Percentiles rank a stretch among this genome's conserved stretches.
These are phyloP conservation scores for Acarospora socialis DNA, from an alignment of 2,329 filamentous ascomycete species.

Conservation along the genomic window DNA sequence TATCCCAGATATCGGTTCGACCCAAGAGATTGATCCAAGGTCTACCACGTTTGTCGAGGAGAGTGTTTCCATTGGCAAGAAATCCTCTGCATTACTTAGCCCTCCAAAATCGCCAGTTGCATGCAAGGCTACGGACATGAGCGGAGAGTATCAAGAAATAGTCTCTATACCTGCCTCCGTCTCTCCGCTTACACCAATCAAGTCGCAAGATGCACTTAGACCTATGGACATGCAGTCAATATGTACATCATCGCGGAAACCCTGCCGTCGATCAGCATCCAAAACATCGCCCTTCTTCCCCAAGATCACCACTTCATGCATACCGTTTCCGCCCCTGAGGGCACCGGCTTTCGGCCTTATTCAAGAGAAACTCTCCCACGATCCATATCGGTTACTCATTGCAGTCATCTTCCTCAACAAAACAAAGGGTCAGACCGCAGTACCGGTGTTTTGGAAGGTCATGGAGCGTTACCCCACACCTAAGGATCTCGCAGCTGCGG, in stretches of 20 bases:
- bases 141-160: too few species aligned
- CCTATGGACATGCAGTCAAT: conserved; percentile 6
- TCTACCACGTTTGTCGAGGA: too few species aligned
- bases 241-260: conserved; percentile 6
- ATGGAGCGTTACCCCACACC: conserved; percentile 56
- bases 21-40: too few species aligned
- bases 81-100: conserved; percentile 23
- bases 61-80: too few species aligned
- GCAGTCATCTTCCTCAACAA: conserved; percentile 76
- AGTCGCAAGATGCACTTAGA: conserved; percentile 5
- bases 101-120: not conserved
- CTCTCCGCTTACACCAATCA: conserved; percentile 1
- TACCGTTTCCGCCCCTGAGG: conserved; percentile 52
- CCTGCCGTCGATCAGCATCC: conserved; percentile 10
- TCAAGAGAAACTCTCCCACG: conserved; percentile 60
- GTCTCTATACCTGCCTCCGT: too few species aligned
- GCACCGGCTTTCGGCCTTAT: conserved; percentile 59
- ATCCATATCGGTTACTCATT: conserved; percentile 68
- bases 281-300: conserved; percentile 31
- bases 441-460: conserved; percentile 59
- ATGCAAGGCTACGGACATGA: too few species aligned
- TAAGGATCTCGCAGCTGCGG: conserved; percentile 43
- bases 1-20: too few species aligned
- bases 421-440: conserved; percentile 57
- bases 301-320: conserved; percentile 26